Evolutionary conservation across 2,329 filamentous ascomycete genomes (phyloP).

Genomic region (Microsporum canis): DNA sequence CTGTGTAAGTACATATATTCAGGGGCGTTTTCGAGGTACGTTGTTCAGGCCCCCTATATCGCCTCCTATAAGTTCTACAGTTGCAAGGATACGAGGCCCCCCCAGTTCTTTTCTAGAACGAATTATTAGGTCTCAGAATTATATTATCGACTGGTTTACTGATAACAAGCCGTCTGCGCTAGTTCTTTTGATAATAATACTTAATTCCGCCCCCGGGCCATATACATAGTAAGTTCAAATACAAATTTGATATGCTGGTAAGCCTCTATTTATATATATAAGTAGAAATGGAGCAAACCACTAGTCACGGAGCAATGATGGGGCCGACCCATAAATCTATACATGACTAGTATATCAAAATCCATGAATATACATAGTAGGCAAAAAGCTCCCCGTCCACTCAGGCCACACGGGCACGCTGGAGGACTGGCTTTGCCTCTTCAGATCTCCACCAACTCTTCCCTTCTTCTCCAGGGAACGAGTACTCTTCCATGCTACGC

Average conservation of each 20-base stretch:
- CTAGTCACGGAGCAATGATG: not conserved
- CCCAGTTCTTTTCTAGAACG: not conserved
- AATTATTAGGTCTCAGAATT: not conserved
- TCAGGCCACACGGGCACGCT: constrained; percentile 2
- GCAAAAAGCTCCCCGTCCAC: too few relatives aligned
- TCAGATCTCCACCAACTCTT: constrained; percentile 79
- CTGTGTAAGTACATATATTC: not conserved
- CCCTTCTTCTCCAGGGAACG: constrained; percentile 63
- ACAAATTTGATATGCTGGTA: not conserved
- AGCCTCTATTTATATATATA: not conserved
- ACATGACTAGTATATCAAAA: not conserved
- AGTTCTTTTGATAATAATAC: not conserved
- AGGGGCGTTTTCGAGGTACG: not conserved
- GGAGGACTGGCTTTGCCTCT: constrained; percentile 58
- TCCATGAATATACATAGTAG: not conserved
- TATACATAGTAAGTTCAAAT: not conserved
- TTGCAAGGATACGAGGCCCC: not conserved
- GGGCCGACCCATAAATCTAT: not conserved
- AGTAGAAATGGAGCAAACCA: not conserved
- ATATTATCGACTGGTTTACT: not conserved
- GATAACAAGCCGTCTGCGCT: not conserved
- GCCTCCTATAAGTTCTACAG: not conserved
- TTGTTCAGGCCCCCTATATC: not conserved
- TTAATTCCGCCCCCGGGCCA: too few relatives aligned
- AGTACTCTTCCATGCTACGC: constrained; percentile 69